Base-by-base conservation (phyloP, 257 asterid species). In the Nicotiana paniculata region DNA sequence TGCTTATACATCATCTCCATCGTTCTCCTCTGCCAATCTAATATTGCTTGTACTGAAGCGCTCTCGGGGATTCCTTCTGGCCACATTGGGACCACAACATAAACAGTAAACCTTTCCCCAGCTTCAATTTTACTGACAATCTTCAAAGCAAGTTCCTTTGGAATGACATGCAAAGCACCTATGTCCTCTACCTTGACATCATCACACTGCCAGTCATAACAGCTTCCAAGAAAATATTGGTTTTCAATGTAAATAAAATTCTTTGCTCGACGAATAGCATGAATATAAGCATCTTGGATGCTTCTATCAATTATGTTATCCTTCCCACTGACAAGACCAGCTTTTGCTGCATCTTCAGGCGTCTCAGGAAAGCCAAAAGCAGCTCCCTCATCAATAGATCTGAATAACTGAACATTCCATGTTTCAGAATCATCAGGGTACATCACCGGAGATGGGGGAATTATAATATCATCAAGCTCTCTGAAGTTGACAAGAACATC, bases 1-100 rank as follows among this genome's bases (percentile, higher is more conserved):
- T 93, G 93, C 85, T 78, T 94, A 65, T 94, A 93, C 98, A 94
- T 93, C 98, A 93, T 94, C 81, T 94, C 92, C 90, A 94, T 90
- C 0, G 98, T 94, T 82, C 97, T 88, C 85, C 82, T 90, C 77
- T 93, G 98, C 98, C 97, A 93, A 83, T 94, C 97, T 77, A 94
- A 88, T 85, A 94, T 94, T 11, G 98, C 98, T 84, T 94, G 97
- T 58, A 93, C 98, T 9, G 98, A 93, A 28, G 89, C 95, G 30
- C 97, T 93, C 89, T 93, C 97, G 0, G 98, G 98, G 30, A 94
- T 84, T 68, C 98, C 97, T 88, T 94, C 97, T 0, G 98, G 98
- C 97, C 98, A 94, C 98, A 94, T 94, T 8, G 97, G 98, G 51
- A 94, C 89, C 33, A 94, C 93, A 30, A 91, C 77, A 26, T 94